Base-by-base conservation (phyloP, 1,284 basidiomycete genomes). In the Austroboletus niveus region DNA sequence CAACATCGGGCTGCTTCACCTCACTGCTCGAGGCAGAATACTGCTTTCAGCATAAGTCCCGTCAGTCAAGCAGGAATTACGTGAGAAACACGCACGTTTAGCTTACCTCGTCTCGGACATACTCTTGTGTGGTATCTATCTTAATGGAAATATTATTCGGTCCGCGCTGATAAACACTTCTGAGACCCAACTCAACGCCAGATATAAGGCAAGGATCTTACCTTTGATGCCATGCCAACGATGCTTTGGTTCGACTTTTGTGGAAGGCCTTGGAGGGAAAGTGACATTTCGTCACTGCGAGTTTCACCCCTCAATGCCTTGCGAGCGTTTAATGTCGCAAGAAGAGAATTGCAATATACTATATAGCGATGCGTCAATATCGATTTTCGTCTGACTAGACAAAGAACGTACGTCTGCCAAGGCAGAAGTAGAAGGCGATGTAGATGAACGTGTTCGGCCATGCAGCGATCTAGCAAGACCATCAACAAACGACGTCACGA, bases 331-430 rank as follows among this genome's bases (percentile, higher is more conserved):
- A 80, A 70, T 4, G 75, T 77, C 3, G 77, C 76, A 30, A 81
- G 70, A 17, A 80, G 67, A 5, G 78, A 77, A 57, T 81, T 80
- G 29, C 72, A 72, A 52, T 80, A 81, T 9, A 80, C 76, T n/a
- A n/a, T n/a, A 6, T 8, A 39, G 6, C 5, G 17, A n/a, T 7
- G 14, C 0, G 5, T 62, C 11, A 47, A 20, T 17, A 14, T 17
- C 17, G 8, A 10, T 2, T 12, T 8, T 39, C 10, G 8, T 17
- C 6, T 8, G 34, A 7, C 24, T 2, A 6, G 22, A 32, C 9
- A 30, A 27, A 38, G 3, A 4, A 64, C 75, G 49, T 56, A 76
- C 75, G 57, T 34, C 79, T 74, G 15, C 79, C 79, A 35, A 80
- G 68, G 54, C 72, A 73, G 60, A 81, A 81, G 62, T 76, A 81